A percentile compares a stretch with the other conserved stretches of the same genome.
Conservation (phyloP, 352 stramenopile species). For the Phytophthora cajani region DNA sequence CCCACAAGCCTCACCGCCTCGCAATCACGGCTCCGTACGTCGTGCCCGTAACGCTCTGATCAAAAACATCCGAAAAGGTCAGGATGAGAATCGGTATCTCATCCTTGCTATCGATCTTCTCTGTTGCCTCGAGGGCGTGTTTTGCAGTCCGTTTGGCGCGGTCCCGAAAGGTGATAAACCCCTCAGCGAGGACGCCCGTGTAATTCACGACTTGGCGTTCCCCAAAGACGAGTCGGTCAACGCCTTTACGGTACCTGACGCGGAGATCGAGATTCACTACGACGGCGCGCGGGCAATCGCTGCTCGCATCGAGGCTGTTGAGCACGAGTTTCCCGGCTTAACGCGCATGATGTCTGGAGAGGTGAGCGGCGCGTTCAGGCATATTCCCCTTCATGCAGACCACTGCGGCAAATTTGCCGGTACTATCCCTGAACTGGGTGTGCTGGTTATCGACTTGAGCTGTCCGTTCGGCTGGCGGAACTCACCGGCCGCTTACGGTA, state of each 20-base stretch:
- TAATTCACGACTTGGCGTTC: no score
- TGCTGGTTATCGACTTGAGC: constrained; percentile 10
- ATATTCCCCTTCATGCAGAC: constrained; percentile 15
- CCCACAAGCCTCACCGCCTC: not conserved
- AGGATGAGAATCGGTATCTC: constrained; percentile 12
- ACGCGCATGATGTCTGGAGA: constrained; percentile 16
- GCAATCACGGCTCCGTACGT: constrained; percentile 10
- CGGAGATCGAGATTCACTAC: not conserved
- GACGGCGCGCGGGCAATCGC: not conserved
- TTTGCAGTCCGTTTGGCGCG: no score
- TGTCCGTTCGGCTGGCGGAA: constrained; percentile 16
- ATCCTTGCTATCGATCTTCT: constrained; percentile 22
- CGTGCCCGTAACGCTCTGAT: constrained; percentile 6
- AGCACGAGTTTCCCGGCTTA: not conserved
- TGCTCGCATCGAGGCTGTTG: not conserved
- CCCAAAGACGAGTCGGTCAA: constrained; percentile 14
- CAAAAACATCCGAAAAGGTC: constrained; percentile 12
- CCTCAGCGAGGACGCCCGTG: no score
- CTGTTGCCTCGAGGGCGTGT: not conserved
- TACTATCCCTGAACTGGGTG: constrained; percentile 1
- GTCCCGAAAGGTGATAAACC: no score
- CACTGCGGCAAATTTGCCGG: constrained; percentile 1
- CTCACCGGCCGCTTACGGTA: constrained; percentile 8
- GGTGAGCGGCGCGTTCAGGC: not conserved
- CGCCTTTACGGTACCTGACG: not conserved